These are phyloP conservation scores for Blepharisma japonicum DNA, from an alignment of 73 alveolate species.

Conservation along the genomic window DNA sequence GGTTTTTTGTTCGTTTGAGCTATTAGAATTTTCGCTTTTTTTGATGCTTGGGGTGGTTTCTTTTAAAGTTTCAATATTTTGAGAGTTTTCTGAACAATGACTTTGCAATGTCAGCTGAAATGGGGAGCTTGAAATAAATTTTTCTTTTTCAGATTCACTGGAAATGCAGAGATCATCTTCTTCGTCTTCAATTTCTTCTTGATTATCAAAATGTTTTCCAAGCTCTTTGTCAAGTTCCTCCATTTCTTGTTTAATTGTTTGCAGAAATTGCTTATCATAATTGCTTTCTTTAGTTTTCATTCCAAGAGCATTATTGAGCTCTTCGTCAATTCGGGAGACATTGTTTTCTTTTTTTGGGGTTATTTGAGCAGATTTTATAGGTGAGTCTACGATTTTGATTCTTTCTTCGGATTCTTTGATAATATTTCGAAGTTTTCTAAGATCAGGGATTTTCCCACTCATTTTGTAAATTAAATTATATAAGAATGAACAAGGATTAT, in stretches of 20 bases:
- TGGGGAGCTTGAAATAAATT: background rate
- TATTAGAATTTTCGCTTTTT: background rate
- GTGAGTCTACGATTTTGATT: background rate
- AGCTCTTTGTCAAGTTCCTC: background rate
- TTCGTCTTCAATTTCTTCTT: no score
- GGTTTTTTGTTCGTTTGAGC: background rate
- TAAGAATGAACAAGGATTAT: no score
- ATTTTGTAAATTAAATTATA: background rate
- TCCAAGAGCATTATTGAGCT: slow-evolving; percentile 3
- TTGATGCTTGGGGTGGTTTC: no score
- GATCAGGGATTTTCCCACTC: slow-evolving; percentile 11
- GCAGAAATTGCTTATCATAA: background rate
- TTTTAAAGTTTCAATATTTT: no score
- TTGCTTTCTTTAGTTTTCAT: background rate
- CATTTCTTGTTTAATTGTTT: slow-evolving; percentile 1
- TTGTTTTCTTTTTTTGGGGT: background rate
- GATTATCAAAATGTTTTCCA: background rate
- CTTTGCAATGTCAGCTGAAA: background rate
- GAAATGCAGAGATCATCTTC: slow-evolving; percentile 20
- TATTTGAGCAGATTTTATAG: background rate
- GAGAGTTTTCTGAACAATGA: background rate
- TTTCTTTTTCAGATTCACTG: background rate
- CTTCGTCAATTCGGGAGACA: background rate
- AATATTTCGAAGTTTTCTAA: background rate
- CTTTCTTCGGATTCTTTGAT: background rate